These are phyloP conservation scores for Aspergillus pseudotamarii DNA, from an alignment of 2,329 filamentous ascomycete species.

Conservation along the genomic window DNA sequence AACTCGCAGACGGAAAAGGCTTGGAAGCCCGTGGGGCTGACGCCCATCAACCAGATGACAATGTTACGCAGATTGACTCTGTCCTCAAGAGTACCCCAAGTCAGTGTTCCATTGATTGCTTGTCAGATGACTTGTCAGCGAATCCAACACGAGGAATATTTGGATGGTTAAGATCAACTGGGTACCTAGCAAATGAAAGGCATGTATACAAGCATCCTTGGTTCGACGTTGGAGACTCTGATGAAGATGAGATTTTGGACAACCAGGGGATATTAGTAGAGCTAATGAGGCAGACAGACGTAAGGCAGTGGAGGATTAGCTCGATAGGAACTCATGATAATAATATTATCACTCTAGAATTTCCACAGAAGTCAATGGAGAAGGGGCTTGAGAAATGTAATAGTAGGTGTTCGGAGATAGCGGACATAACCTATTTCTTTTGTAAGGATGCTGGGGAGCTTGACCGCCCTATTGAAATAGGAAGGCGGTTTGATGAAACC, in stretches of 20 bases:
- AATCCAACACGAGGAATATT: slow-evolving; percentile 22
- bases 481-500: neutral
- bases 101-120: neutral
- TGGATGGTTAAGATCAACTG: slow-evolving; percentile 23
- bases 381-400: no score
- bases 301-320: neutral
- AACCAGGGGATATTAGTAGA: neutral
- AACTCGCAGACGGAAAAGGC: slow-evolving; percentile 9
- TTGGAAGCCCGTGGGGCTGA: no score
- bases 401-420: slow-evolving; percentile 12
- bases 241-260: slow-evolving; percentile 16
- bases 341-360: neutral
- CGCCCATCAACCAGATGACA: neutral
- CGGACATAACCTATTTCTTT: slow-evolving; percentile 8
- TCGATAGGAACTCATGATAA: neutral
- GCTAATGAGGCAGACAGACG: neutral
- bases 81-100: neutral
- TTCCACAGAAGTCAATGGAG: no score
- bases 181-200: slow-evolving; percentile 20
- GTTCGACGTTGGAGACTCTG: slow-evolving; percentile 20
- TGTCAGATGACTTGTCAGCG: slow-evolving; percentile 13
- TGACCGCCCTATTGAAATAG: neutral
- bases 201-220: slow-evolving; percentile 24
- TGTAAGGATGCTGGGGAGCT: neutral
- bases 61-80: neutral